Conservation (phyloP, 257 asterid species). For the Solanum lycopersicoides region DNA sequence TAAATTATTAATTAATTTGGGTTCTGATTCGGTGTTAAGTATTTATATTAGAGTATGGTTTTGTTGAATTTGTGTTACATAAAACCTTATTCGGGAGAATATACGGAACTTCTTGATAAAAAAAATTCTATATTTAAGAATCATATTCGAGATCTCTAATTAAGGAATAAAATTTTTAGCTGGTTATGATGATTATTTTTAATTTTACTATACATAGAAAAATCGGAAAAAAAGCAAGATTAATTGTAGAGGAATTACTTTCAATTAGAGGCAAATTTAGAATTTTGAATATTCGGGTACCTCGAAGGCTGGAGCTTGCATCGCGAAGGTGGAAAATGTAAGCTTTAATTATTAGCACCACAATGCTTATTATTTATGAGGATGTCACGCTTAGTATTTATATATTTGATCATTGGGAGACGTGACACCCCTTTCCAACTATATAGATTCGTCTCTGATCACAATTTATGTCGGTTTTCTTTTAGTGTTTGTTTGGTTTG, state of each 20-base stretch:
- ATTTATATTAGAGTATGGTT: too few species aligned
- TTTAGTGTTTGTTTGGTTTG: background rate
- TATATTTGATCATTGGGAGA: too few species aligned
- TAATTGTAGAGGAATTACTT: too few species aligned
- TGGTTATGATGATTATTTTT: background rate
- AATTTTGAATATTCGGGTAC: too few species aligned
- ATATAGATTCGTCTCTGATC: background rate
- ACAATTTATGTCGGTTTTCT: background rate
- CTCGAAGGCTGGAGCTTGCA: background rate
- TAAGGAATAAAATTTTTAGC: too few species aligned
- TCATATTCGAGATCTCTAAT: too few species aligned
- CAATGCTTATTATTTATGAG: background rate
- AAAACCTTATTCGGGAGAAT: too few species aligned
- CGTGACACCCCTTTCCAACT: accelerated
- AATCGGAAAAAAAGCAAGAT: background rate
- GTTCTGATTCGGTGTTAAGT: too few species aligned
- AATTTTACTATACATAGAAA: background rate
- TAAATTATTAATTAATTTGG: background rate
- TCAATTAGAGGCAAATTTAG: too few species aligned
- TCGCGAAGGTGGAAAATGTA: background rate
- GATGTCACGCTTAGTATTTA: background rate
- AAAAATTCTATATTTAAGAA: too few species aligned
- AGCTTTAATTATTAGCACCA: background rate
- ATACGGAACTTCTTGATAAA: too few species aligned
- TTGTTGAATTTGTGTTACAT: too few species aligned